Conservation (phyloP, 1,139 yeast genomes). For the Geotrichum siamense region DNA sequence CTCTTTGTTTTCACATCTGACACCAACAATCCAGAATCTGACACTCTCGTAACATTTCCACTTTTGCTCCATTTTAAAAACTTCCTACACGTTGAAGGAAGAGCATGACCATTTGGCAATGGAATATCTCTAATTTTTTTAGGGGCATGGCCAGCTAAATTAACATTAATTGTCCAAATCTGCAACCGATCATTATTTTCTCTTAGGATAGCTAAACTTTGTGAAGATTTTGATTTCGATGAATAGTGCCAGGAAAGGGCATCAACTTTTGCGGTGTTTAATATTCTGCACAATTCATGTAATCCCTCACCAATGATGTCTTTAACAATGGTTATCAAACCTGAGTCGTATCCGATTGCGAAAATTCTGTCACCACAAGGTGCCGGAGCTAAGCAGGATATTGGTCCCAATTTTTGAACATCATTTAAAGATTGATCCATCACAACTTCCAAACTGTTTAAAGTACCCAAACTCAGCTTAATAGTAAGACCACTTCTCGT, state of each 20-base stretch:
- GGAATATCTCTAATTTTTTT: slow-evolving; percentile 16
- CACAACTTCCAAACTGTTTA: neutral
- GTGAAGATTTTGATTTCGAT: slow-evolving; percentile 11
- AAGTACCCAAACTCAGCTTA: slow-evolving; percentile 8
- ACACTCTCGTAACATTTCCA: slow-evolving; percentile 16
- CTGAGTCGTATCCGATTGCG: slow-evolving; percentile 18
- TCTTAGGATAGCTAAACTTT: slow-evolving; percentile 15
- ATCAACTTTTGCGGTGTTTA: slow-evolving; percentile 11
- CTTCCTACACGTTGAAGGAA: slow-evolving; percentile 10
- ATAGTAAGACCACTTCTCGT: slow-evolving; percentile 17
- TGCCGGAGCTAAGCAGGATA: slow-evolving; percentile 17
- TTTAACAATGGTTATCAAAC: slow-evolving; percentile 15
- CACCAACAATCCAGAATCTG: slow-evolving; percentile 12
- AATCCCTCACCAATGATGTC: slow-evolving; percentile 6
- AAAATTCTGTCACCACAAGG: slow-evolving; percentile 18
- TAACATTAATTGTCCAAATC: slow-evolving; percentile 16
- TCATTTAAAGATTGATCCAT: slow-evolving; percentile 1
- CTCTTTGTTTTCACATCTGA: slow-evolving; percentile 18
- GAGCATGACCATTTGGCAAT: slow-evolving; percentile 12
- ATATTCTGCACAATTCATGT: slow-evolving; percentile 7
- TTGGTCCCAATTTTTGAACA: slow-evolving; percentile 11
- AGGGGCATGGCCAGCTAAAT: slow-evolving; percentile 7
- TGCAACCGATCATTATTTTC: slow-evolving; percentile 15
- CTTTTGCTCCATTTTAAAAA: slow-evolving; percentile 19
- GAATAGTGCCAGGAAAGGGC: slow-evolving; percentile 19